These are phyloP conservation scores for Trichosporon sp. DNA, from an alignment of 1,284 basidiomycete genomes.

Conservation along the genomic window DNA sequence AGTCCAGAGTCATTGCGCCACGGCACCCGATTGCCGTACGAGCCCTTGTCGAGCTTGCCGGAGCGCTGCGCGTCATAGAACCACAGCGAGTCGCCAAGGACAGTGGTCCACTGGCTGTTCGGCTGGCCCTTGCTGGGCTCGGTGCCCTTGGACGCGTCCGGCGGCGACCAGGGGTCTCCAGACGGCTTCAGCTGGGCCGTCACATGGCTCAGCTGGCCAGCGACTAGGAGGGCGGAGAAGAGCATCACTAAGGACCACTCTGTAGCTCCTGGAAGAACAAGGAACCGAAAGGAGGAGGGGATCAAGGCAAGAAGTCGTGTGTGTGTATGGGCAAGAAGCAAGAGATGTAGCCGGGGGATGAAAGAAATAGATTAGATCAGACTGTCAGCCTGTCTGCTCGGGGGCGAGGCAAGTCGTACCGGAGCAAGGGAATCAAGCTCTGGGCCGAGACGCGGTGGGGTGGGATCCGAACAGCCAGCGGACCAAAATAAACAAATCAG, in stretches of 20 bases:
- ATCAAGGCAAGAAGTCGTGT: background rate
- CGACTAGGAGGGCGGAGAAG: background rate
- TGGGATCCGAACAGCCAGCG: background rate
- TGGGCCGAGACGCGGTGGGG: background rate
- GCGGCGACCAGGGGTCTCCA: slow-evolving; percentile 50
- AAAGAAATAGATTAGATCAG: background rate
- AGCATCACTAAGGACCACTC: background rate
- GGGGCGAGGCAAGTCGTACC: background rate
- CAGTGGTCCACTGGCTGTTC: slow-evolving; percentile 71
- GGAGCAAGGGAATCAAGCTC: background rate
- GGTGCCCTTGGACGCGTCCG: slow-evolving; percentile 57
- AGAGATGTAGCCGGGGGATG: background rate
- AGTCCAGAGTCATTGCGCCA: slow-evolving; percentile 81
- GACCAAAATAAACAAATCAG: background rate
- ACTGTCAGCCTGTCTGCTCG: background rate
- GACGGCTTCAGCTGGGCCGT: slow-evolving; percentile 38
- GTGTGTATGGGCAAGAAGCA: background rate
- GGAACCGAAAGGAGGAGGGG: background rate
- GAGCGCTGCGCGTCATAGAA: slow-evolving; percentile 90
- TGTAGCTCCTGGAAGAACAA: background rate
- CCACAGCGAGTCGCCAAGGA: slow-evolving; percentile 74
- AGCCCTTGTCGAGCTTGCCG: slow-evolving; percentile 60
- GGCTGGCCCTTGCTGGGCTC: slow-evolving; percentile 54
- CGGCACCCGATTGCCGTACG: slow-evolving; percentile 62
- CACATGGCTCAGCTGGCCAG: background rate